Evolutionary conservation across 306 rosid genomes (phyloP).

Genomic region (Cercis canadensis): DNA sequence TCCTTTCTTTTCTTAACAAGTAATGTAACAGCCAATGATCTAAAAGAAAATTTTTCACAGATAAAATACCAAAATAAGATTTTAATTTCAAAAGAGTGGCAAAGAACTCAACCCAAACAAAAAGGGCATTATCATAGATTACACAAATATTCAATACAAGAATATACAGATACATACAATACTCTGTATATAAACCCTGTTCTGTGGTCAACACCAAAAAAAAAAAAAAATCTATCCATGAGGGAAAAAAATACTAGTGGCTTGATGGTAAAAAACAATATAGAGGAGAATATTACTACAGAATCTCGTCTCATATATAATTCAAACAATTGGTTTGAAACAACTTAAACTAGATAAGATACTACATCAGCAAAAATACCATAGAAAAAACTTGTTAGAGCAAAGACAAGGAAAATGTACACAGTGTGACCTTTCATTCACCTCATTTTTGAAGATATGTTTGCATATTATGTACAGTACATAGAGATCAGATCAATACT

Average conservation of each 20-base stretch:
- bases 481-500: constrained; percentile 9
- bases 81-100: background rate
- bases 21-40: constrained; percentile 23
- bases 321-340: constrained; percentile 13
- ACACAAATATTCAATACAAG: background rate
- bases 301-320: too few relatives aligned
- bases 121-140: background rate
- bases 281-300: too few relatives aligned
- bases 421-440: constrained; percentile 8
- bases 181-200: constrained; percentile 11
- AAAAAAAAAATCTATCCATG: constrained; percentile 4
- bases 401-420: background rate
- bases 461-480: constrained; percentile 19
- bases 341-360: background rate
- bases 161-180: background rate
- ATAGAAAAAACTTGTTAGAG: too few relatives aligned
- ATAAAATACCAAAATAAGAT: background rate
- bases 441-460: background rate
- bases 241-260: too few relatives aligned
- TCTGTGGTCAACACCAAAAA: constrained; percentile 1
- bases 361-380: constrained; percentile 1
- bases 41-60: background rate
- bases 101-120: background rate
- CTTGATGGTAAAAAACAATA: too few relatives aligned
- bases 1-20: background rate